Evolutionary conservation across 2,329 filamentous ascomycete species (phyloP).

Genomic region (Fusarium begoniae): DNA sequence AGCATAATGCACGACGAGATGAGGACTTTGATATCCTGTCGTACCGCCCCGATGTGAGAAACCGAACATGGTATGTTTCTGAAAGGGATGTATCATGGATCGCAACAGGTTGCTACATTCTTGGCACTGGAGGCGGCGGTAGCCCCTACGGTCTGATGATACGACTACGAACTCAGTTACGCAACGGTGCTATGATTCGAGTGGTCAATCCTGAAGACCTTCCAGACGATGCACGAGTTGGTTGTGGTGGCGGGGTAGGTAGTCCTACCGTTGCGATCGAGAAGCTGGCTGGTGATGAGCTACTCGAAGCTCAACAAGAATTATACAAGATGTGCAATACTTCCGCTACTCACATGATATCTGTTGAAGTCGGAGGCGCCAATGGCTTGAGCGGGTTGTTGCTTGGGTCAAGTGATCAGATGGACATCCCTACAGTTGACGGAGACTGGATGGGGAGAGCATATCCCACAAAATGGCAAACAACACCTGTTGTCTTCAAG

Average conservation of each 20-base stretch:
- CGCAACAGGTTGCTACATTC: slow-evolving; percentile 66
- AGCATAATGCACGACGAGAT: neutral
- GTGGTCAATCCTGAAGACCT: slow-evolving; percentile 63
- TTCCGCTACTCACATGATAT: slow-evolving; percentile 65
- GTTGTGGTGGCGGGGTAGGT: slow-evolving; percentile 66
- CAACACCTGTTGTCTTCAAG: slow-evolving; percentile 61
- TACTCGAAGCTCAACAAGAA: slow-evolving; percentile 59
- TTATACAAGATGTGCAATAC: slow-evolving; percentile 61
- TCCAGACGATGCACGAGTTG: slow-evolving; percentile 60
- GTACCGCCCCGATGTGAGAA: slow-evolving; percentile 60
- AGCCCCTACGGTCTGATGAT: slow-evolving; percentile 62
- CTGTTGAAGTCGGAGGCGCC: slow-evolving; percentile 72
- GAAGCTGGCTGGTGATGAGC: slow-evolving; percentile 66
- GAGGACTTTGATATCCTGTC: slow-evolving; percentile 47
- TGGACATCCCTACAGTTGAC: slow-evolving; percentile 62
- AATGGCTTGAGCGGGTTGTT: slow-evolving; percentile 70
- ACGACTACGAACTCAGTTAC: slow-evolving; percentile 60
- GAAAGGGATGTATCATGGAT: slow-evolving; percentile 68
- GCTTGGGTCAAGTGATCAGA: slow-evolving; percentile 61
- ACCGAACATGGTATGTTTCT: slow-evolving; percentile 65
- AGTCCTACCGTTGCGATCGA: slow-evolving; percentile 70
- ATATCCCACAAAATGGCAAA: slow-evolving; percentile 65
- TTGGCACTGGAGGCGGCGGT: slow-evolving; percentile 69
- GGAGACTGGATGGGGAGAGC: slow-evolving; percentile 67
- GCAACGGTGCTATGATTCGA: slow-evolving; percentile 58